Evolutionary conservation across 345 rosid genomes (phyloP).

Genomic region (Isatis tinctoria): DNA sequence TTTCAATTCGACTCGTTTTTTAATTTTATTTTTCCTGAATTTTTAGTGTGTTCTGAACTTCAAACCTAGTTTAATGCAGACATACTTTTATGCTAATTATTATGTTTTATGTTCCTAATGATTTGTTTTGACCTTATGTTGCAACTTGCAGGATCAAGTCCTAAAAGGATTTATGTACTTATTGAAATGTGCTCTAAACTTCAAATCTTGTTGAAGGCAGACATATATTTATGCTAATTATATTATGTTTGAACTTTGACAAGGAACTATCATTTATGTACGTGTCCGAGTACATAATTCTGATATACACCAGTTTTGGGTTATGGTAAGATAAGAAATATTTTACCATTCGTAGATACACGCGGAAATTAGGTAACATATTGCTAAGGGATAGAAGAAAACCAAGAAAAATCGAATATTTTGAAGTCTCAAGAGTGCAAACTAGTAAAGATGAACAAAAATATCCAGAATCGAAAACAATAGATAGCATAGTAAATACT

Average conservation of each 20-base stretch:
- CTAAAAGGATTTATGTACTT: too few species aligned
- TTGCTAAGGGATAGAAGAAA: not conserved
- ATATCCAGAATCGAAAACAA: constrained; percentile 1
- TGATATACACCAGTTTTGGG: too few species aligned
- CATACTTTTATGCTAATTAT: not conserved
- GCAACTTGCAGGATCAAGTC: too few species aligned
- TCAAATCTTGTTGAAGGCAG: too few species aligned
- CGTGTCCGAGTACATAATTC: too few species aligned
- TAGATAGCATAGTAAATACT: not conserved
- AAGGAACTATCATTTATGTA: not conserved
- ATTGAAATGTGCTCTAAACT: too few species aligned
- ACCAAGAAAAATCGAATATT: not conserved
- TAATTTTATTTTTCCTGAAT: not conserved
- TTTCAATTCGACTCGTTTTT: not conserved
- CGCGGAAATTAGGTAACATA: not conserved
- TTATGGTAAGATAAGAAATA: too few species aligned
- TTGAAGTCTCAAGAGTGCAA: not conserved
- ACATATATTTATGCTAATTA: too few species aligned
- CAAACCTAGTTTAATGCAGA: not conserved
- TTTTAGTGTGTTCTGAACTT: not conserved
- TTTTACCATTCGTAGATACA: too few species aligned
- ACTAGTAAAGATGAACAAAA: not conserved
- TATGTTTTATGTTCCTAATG: not conserved
- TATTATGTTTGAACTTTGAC: too few species aligned
- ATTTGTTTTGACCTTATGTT: not conserved